These are phyloP conservation scores for Pythium phragmitis DNA, from an alignment of 352 stramenopile species.

Conservation along the genomic window DNA sequence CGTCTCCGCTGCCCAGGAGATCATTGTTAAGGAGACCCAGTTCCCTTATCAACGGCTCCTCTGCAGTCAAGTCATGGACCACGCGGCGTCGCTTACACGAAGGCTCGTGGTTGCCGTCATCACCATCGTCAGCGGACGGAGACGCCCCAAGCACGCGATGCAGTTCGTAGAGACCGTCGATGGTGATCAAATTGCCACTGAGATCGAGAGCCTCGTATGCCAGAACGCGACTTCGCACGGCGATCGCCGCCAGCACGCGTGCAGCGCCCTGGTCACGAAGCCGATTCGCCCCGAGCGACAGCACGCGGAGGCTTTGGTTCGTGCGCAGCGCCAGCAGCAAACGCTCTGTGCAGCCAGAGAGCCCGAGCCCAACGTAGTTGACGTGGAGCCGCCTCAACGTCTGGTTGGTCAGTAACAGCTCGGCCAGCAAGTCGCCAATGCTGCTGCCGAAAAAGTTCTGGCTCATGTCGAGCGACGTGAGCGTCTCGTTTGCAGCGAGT, in stretches of 20 bases:
- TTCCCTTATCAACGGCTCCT: constrained; percentile 36
- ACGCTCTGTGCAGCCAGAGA: constrained; percentile 43
- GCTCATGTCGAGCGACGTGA: constrained; percentile 63
- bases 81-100: constrained; percentile 36
- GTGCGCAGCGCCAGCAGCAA: constrained; percentile 47
- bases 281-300: constrained; percentile 72
- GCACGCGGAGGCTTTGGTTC: constrained; percentile 43
- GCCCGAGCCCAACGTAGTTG: constrained; percentile 65
- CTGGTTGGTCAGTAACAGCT: constrained; percentile 59
- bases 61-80: constrained; percentile 1
- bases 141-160: constrained; percentile 30
- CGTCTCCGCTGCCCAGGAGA: constrained; percentile 33
- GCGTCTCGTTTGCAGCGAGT: constrained; percentile 45
- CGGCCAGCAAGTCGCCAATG: constrained; percentile 67
- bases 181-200: constrained; percentile 74
- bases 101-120: background rate
- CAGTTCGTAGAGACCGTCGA: constrained; percentile 42
- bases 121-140: background rate
- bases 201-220: constrained; percentile 57
- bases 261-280: constrained; percentile 56
- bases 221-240: constrained; percentile 39
- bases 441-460: constrained; percentile 71
- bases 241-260: constrained; percentile 48
- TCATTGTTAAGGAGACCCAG: constrained; percentile 76
- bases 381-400: constrained; percentile 47